Conservation (phyloP, 768 basidiomycete genomes). For the Auriculariales sp. region DNA sequence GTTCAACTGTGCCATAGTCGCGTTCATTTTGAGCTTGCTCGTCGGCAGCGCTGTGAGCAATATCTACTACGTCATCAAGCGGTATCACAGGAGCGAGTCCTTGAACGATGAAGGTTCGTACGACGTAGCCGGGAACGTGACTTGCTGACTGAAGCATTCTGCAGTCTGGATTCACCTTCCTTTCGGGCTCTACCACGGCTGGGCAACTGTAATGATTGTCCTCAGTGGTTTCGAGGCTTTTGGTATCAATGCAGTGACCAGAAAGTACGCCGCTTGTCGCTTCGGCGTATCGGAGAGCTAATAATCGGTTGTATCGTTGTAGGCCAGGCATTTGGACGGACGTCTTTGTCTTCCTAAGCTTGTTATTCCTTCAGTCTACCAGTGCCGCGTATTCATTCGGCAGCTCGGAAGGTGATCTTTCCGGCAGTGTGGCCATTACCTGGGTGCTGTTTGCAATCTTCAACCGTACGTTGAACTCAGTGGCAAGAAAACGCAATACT, state of each 20-base stretch:
- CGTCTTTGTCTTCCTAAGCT: conserved; percentile 79
- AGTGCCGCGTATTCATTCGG: conserved; percentile 92
- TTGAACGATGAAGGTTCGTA: conserved; percentile 46
- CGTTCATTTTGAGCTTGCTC: conserved; percentile 78
- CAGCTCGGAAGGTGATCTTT: conserved; percentile 77
- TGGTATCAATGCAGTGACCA: conserved; percentile 58
- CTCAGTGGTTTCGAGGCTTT: conserved; percentile 80
- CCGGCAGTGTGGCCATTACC: conserved; percentile 79
- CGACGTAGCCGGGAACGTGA: too few species aligned
- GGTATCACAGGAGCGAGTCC: conserved; percentile 52
- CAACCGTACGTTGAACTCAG: conserved; percentile 19
- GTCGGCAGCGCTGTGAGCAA: conserved; percentile 70
- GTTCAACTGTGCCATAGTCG: too few species aligned
- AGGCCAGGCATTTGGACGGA: conserved; percentile 89
- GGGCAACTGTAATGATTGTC: conserved; percentile 74
- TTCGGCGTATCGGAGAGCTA: too few species aligned
- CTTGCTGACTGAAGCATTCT: not conserved
- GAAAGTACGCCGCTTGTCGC: too few species aligned
- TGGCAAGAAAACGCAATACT: not conserved
- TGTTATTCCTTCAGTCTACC: conserved; percentile 85
- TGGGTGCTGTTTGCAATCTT: conserved; percentile 92
- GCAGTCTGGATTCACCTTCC: conserved; percentile 79
- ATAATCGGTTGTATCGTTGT: too few species aligned
- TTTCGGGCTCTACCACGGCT: conserved; percentile 91
- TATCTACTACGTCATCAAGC: conserved; percentile 91